Conservation (phyloP, 768 basidiomycete genomes). For the Galerina marginata region DNA sequence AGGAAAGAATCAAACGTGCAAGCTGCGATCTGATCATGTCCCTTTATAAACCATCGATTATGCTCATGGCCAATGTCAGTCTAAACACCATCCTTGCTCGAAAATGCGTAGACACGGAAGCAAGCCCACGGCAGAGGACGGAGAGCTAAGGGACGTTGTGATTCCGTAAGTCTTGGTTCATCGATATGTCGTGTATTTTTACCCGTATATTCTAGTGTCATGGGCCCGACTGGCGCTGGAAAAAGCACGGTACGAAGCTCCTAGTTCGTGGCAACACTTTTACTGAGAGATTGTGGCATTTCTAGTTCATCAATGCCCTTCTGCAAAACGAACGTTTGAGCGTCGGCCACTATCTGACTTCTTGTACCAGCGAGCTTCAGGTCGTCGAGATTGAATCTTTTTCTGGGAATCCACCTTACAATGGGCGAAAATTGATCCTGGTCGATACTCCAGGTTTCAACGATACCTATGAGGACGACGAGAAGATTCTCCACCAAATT, state of each 20-base stretch:
- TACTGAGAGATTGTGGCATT: background rate
- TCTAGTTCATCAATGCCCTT: conserved; percentile 1
- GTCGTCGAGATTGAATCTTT: background rate
- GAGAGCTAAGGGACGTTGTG: background rate
- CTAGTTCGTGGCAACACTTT: background rate
- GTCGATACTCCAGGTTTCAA: background rate
- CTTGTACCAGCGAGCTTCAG: background rate
- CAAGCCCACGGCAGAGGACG: no score
- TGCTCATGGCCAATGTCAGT: no score
- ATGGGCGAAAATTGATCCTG: background rate
- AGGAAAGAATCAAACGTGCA: no score
- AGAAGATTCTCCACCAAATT: background rate
- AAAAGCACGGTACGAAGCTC: background rate
- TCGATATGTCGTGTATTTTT: background rate
- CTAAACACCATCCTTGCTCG: no score
- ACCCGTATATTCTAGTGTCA: background rate
- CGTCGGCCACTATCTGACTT: background rate
- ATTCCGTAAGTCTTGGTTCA: background rate
- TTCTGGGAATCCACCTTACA: background rate
- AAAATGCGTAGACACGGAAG: no score
- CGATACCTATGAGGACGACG: background rate
- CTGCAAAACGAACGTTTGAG: background rate
- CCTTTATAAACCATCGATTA: no score
- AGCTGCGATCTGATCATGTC: no score
- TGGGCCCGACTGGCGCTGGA: background rate